These are phyloP conservation scores for Solanum chmielewskii DNA, from an alignment of 257 asterid species.

Conservation along the genomic window DNA sequence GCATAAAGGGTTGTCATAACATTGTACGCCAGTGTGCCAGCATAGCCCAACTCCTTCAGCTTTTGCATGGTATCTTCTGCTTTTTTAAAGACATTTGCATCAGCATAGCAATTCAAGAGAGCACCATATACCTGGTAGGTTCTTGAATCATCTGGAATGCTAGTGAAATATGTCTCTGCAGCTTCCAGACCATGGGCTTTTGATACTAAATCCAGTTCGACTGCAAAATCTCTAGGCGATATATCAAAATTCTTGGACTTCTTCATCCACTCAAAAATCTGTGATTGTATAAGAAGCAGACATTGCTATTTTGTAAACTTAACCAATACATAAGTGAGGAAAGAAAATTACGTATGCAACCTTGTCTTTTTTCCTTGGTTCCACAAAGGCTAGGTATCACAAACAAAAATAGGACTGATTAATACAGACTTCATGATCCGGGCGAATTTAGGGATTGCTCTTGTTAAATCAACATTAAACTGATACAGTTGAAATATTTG, in stretches of 20 bases:
- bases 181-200: slow-evolving; percentile 16
- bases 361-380: background rate
- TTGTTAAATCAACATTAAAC: background rate
- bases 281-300: background rate
- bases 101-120: slow-evolving; percentile 23
- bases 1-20: slow-evolving; percentile 28
- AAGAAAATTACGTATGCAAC: background rate
- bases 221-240: slow-evolving; percentile 12
- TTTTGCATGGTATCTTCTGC: slow-evolving; percentile 24
- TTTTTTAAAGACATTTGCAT: slow-evolving; percentile 3
- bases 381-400: background rate
- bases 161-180: slow-evolving; percentile 15
- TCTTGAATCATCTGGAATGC: slow-evolving; percentile 8
- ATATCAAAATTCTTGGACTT: background rate
- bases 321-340: background rate
- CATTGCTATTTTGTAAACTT: background rate
- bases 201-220: slow-evolving; percentile 16
- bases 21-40: slow-evolving; percentile 7
- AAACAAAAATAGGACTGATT: background rate
- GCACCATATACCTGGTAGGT: slow-evolving; percentile 2
- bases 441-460: background rate
- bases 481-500: background rate
- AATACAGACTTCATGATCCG: background rate
- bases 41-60: slow-evolving; percentile 10
- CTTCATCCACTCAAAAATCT: slow-evolving; percentile 16